phyloP scores from a whole-genome alignment of 192 early-diverging fungal genomes.

The Coemansia sp. region DNA sequence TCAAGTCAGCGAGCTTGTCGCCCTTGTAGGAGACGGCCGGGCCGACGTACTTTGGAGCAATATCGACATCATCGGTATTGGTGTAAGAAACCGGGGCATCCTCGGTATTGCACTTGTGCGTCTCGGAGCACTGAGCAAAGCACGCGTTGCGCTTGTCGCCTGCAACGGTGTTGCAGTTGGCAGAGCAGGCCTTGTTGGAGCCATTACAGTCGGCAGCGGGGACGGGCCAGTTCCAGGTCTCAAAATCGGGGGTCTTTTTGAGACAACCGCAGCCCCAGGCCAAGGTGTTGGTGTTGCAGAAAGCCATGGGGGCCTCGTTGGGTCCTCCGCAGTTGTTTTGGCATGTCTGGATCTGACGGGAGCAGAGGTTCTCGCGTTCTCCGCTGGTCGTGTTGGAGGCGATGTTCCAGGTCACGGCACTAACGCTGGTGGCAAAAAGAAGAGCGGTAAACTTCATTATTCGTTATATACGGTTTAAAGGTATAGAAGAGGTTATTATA shows the following conservation, averaged over 20 bases:
- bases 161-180: constrained; percentile 27
- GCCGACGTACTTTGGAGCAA: constrained; percentile 33
- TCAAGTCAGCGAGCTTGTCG: constrained; percentile 39
- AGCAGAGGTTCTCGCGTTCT: constrained; percentile 38
- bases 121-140: constrained; percentile 27
- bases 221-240: constrained; percentile 50
- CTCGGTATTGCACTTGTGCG: constrained; percentile 48
- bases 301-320: constrained; percentile 44
- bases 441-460: constrained; percentile 33
- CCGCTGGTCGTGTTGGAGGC: constrained; percentile 22
- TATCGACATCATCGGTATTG: constrained; percentile 7
- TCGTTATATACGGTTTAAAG: neutral
- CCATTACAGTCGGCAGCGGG: constrained; percentile 47
- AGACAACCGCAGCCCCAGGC: constrained; percentile 56
- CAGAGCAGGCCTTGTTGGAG: constrained; percentile 23
- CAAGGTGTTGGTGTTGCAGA: constrained; percentile 54
- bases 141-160: constrained; percentile 28
- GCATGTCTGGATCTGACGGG: constrained; percentile 43
- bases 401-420: constrained; percentile 41
- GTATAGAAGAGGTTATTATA: no score
- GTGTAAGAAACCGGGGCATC: constrained; percentile 50
- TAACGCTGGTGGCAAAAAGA: constrained; percentile 14
- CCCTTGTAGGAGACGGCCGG: constrained; percentile 50
- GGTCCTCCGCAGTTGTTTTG: constrained; percentile 51
- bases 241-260: constrained; percentile 42